Base-by-base conservation (phyloP, 495 filamentous ascomycete species). In the Melanomma pulvis-pyrius region DNA sequence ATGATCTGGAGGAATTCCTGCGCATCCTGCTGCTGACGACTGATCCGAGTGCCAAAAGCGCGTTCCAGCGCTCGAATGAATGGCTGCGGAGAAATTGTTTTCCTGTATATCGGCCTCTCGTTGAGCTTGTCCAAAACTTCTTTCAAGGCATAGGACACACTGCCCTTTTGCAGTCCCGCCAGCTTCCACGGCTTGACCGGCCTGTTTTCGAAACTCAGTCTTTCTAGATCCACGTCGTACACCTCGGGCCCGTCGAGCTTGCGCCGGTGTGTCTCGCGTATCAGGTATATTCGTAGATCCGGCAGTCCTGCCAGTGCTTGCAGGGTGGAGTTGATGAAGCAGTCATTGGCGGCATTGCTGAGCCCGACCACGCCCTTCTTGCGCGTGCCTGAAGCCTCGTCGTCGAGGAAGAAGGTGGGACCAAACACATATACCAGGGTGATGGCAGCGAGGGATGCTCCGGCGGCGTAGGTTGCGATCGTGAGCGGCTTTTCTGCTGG, bases 241-340 rank as follows among this genome's bases (percentile, higher is more conserved):
- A 93, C 80, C 67, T 85, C 83, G 0, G 84, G 79, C 13, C 89
- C 91, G 71, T 93, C 91, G 53, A 96, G 80, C 28, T 84, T 83
- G 61, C 92, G 86, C 63, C 92, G 85, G 75, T 96, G 91, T 28
- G 87, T 85, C 76, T 96, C 93, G 44, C 92, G 83, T 69, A 96
- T 97, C 59, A 98, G 79, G 73, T 97, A 98, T 34, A 92, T 76
- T 26, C 96, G 88, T 68, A 99, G 82, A 69, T 98, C 92, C 2
- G 88, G 89, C n/a, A 98, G 82, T 0, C 94, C 94, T n/a, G 96
- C 93, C 21, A 99, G 82, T 0, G 91, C 92, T 78, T 99, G 94
- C 34, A 98, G 83, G 24, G 96, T 89, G 24, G 93, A 97, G 77
- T 99, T 99, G 80, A 99, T 97, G 80, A 98, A 99, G 81, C 94